A percentile compares a stretch with the other conserved stretches of the same genome.
phyloP scores from a whole-genome alignment of 768 basidiomycete genomes.

The Leccinum broughii region DNA sequence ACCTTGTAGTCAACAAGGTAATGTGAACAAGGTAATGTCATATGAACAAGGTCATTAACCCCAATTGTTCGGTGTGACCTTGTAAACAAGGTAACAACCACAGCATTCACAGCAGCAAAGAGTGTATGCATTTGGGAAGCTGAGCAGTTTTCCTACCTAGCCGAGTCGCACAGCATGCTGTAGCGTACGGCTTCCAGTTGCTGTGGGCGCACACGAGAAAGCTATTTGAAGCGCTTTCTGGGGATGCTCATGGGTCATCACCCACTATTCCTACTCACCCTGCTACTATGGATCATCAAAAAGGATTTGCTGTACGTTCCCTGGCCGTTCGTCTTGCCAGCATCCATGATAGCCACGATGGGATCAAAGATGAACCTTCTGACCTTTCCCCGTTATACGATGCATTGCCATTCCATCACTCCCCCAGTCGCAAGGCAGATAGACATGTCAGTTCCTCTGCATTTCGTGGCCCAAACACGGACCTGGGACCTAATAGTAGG shows the following conservation, averaged over 20 bases:
- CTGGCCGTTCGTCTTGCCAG: no score
- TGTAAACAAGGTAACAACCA: background rate
- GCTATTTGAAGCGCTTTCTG: background rate
- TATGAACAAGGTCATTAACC: no score
- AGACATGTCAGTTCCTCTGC: background rate
- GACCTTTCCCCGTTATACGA: constrained; percentile 22
- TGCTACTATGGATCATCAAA: background rate
- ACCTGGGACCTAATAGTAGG: background rate
- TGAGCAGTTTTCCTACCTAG: background rate
- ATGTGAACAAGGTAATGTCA: no score
- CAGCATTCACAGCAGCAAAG: background rate
- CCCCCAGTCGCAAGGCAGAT: background rate
- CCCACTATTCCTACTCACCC: background rate
- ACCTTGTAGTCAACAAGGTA: no score
- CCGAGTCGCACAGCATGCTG: no score
- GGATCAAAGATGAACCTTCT: background rate
- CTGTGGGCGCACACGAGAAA: background rate
- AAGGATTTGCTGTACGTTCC: no score
- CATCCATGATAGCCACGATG: background rate
- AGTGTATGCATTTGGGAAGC: background rate
- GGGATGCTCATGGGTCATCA: background rate
- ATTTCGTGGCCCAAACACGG: background rate
- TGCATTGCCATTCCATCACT: background rate
- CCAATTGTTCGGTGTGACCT: no score
- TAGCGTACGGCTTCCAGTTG: no score